Base-by-base conservation (phyloP, 2,329 filamentous ascomycete species). In the Nemania sp. region DNA sequence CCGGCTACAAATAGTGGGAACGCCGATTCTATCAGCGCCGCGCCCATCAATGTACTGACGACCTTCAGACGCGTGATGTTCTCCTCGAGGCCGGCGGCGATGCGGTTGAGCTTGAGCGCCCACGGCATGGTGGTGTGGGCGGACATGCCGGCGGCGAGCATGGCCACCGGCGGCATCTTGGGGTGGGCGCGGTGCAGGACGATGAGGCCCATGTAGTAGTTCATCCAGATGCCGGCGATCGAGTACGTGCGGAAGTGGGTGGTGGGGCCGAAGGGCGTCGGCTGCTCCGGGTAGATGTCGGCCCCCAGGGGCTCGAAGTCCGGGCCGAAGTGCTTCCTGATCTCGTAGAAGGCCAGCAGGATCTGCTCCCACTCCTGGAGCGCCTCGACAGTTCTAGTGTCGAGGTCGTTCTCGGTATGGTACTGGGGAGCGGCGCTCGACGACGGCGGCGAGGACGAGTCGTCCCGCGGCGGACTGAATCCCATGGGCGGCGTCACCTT, bases 1-100 rank as follows among this genome's bases (percentile, higher is more conserved):
- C 86, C 94, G 1, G 92, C 90, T 63, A 97, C 92, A 77, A 98
- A 97, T 1, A 97, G 79, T 4, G 89, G 87, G 69, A 97, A 90
- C 3, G 87, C 87, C 68, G 87, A 86, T 75, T 98, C 94, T 60
- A 92, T 92, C 20, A 97, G 83, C 0, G 90, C 91, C 0, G 90
- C 90, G 5, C 90, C 92, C 25, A 96, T 83, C 32, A 88, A 82
- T 0, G 92, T 93, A 66, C 88, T 93, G 1, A 97, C 83, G 35
- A 86, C 83, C 1, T 78, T 73, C 21, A 82, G 77, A 10, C 78
- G 74, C 10, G 80, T 76, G 12, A 81, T 80, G 25, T 85, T 82
- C 48, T 86, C 84, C 12, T 83, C 80, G 46, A 90, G 74, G 0
- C 93, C 93, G 0, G 90, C 91, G 1, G 87, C 85, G 57, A 98